Evolutionary conservation across 768 basidiomycete genomes (phyloP), one percentile per base, ranked within the genome.

Genomic region (Mycena kentingensis): DNA sequence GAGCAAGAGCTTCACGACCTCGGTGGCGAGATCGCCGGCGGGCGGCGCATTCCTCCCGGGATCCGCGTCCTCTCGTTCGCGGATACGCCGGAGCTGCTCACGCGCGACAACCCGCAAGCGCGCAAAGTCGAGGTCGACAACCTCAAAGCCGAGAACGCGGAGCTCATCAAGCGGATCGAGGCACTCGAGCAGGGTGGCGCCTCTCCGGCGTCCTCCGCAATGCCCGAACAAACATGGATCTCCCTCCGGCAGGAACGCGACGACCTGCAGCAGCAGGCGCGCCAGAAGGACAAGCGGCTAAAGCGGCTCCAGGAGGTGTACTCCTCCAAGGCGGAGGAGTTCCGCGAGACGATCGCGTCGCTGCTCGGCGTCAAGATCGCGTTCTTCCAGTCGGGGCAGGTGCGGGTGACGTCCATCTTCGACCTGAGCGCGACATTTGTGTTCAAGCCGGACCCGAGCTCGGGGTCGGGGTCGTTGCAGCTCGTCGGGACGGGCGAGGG

Each of bases 331-430:
- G 85, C 87, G 8, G 82, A 87, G 52, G 94, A 98, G 64, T 96
- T 98, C 75, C 83, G 90, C 32, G 91, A 95, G 65, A 87, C 93
- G 5, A 88, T 98, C 53, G 85, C 88, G 4, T 85, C 89, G 0
- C 87, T 98, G 43, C 80, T 98, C 0, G 96, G 95, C 5, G 85
- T 93, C 65, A 93, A 96, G 62, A 81, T 98, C 44, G 86, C 88
- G 1, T 97, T 98, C 66, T 90, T 90, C 64, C 90, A 88, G 15
- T 93, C 92, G 45, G 95, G 94, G 0, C 85, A 92, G 60, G 87
- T 98, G 43, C 81, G 90, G 19, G 84, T 97, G 54, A 95, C 93
- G 4, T 89, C 88, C n/a, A 79, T 91, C 60, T 98, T 88, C 71
- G 94, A 97, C 57, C 81, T 91, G 5, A 80, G 80, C 47, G 89